Evolutionary conservation across 148 eudicot genomes (phyloP).

Genomic region (Spergularia marina): DNA sequence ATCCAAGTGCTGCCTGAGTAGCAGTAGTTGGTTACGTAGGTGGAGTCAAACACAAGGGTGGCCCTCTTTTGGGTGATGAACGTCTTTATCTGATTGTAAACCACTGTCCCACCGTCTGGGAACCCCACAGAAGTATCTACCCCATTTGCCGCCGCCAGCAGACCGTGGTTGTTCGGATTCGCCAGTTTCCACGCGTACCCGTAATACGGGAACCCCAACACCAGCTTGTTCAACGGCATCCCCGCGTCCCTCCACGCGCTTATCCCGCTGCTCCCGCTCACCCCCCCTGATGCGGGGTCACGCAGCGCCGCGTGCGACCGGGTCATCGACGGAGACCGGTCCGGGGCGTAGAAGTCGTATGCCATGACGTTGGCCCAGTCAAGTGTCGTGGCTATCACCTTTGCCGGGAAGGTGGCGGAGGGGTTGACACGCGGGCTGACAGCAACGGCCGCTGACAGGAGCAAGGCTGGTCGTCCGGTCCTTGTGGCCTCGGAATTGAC

Average conservation of each 20-base stretch:
- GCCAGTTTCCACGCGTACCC: conserved; percentile 46
- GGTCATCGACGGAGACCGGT: conserved; percentile 17
- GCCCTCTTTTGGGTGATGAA: conserved; percentile 33
- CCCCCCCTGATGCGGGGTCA: conserved; percentile 32
- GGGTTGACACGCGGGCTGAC: conserved; percentile 20
- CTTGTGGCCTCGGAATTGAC: conserved; percentile 26
- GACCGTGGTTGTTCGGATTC: conserved; percentile 30
- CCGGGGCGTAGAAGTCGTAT: conserved; percentile 43
- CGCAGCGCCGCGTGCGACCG: conserved; percentile 33
- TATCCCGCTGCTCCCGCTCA: conserved; percentile 39
- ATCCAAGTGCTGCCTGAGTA: conserved; percentile 60
- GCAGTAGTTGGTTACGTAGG: conserved; percentile 45
- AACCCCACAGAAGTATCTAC: conserved; percentile 14
- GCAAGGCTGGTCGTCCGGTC: conserved; percentile 24
- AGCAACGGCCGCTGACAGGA: conserved; percentile 48
- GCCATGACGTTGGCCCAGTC: conserved; percentile 62
- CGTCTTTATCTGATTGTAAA: conserved; percentile 18
- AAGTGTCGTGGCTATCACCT: conserved; percentile 20
- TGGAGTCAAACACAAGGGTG: conserved; percentile 31
- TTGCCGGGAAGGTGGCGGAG: conserved; percentile 11
- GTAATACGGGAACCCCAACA: conserved; percentile 51
- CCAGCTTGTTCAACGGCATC: conserved; percentile 30
- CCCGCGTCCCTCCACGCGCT: conserved; percentile 39
- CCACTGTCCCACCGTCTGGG: conserved; percentile 25
- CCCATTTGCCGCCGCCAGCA: conserved; percentile 37